Percentiles rank a stretch among this genome's conserved stretches.
phyloP scores from a whole-genome alignment of 164 flowering plant species.

The Magnolia officinalis region DNA sequence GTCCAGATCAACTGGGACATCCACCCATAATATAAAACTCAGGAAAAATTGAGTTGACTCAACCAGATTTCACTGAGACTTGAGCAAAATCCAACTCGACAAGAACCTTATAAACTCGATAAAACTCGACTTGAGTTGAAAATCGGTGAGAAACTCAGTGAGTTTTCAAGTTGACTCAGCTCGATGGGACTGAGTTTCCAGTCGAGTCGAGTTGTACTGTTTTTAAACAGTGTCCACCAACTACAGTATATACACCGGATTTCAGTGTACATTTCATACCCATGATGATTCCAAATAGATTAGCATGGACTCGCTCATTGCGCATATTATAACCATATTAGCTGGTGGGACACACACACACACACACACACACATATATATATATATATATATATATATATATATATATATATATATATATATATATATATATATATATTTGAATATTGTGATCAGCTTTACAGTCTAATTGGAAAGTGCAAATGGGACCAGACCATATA shows the following conservation, averaged over 20 bases:
- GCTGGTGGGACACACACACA: not conserved
- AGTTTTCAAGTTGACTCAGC: too few relatives aligned
- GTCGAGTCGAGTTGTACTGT: not conserved
- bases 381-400: not conserved
- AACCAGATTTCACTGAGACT: too few relatives aligned
- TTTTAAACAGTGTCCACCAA: not conserved
- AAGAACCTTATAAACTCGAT: too few relatives aligned
- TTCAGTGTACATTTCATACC: not conserved
- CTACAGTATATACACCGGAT: not conserved
- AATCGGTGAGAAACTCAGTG: too few relatives aligned
- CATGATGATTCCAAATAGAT: not conserved
- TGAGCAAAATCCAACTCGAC: too few relatives aligned
- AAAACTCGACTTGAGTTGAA: too few relatives aligned
- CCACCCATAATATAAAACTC: too few relatives aligned
- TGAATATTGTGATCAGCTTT: conserved; percentile 1
- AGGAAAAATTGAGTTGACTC: too few relatives aligned
- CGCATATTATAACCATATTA: too few relatives aligned
- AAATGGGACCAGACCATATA: not conserved
- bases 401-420: not conserved
- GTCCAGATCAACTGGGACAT: not conserved
- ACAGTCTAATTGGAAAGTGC: not conserved
- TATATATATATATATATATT: not conserved
- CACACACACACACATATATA: too few relatives aligned
- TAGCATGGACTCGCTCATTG: not conserved
- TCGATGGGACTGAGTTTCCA: too few relatives aligned